Evolutionary conservation across 1,284 basidiomycete genomes (phyloP).

Genomic region (Malassezia pachydermatis): DNA sequence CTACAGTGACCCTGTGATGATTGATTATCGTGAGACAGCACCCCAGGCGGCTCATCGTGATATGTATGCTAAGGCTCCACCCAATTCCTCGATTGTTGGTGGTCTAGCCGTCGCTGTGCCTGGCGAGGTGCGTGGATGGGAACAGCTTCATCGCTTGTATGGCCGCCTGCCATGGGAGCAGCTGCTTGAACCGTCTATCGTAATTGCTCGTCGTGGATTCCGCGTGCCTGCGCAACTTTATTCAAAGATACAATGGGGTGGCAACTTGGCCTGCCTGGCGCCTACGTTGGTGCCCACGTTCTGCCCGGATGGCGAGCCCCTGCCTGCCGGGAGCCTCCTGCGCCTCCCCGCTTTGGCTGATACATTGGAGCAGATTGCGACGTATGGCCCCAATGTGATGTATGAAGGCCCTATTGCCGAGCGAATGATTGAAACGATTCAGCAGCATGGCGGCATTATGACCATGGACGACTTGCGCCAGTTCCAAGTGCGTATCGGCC

Average conservation of each 20-base stretch:
- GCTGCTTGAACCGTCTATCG: slow-evolving; percentile 40
- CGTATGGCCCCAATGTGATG: slow-evolving; percentile 32
- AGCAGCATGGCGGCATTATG: slow-evolving; percentile 62
- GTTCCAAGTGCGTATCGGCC: slow-evolving; percentile 57
- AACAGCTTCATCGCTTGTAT: slow-evolving; percentile 38
- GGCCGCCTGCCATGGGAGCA: slow-evolving; percentile 44
- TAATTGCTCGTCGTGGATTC: slow-evolving; percentile 41
- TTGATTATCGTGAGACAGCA: slow-evolving; percentile 51
- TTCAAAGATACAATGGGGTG: slow-evolving; percentile 24
- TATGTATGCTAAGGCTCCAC: slow-evolving; percentile 36
- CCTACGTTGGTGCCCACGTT: slow-evolving; percentile 32
- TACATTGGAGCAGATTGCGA: slow-evolving; percentile 31
- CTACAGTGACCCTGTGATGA: slow-evolving; percentile 37
- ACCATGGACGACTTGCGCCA: slow-evolving; percentile 60
- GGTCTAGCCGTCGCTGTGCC: slow-evolving; percentile 47
- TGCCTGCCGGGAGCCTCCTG: slow-evolving; percentile 51
- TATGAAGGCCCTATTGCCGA: slow-evolving; percentile 64
- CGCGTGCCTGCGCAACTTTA: slow-evolving; percentile 33
- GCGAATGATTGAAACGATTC: slow-evolving; percentile 60
- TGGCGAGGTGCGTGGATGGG: slow-evolving; percentile 46
- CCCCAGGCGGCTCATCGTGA: slow-evolving; percentile 48
- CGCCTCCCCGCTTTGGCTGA: slow-evolving; percentile 22
- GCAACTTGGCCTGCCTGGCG: slow-evolving; percentile 49
- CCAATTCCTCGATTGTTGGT: slow-evolving; percentile 26
- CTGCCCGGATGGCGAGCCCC: slow-evolving; percentile 33